A percentile compares a stretch with the other conserved stretches of the same genome.
These are phyloP conservation scores for Sphagnum magellanicum DNA, from an alignment of 228 moss, liverwort and hornwort genomes.

Conservation along the genomic window DNA sequence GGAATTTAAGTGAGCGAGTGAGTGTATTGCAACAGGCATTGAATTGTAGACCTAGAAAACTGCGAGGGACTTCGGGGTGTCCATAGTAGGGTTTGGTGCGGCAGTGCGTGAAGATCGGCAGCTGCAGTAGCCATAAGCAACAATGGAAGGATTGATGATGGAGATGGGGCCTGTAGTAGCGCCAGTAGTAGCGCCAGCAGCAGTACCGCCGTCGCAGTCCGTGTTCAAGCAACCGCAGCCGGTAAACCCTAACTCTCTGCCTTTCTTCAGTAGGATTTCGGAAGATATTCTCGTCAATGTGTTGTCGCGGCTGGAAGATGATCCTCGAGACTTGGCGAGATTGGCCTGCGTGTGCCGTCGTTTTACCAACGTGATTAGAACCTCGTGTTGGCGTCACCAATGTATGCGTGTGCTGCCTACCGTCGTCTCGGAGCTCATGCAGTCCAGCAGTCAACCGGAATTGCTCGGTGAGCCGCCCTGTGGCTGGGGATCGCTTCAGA, in stretches of 20 bases:
- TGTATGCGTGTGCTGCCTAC: constrained; percentile 59
- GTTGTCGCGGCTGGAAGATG: constrained; percentile 71
- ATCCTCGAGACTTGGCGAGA: constrained; percentile 66
- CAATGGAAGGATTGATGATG: no score
- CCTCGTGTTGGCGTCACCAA: constrained; percentile 56
- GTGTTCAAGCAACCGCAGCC: constrained; percentile 44
- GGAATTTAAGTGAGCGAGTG: no score
- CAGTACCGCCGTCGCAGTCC: constrained; percentile 3
- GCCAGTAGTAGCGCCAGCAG: no score
- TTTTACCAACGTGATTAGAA: constrained; percentile 53
- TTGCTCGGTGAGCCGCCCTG: constrained; percentile 57
- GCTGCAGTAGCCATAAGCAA: no score
- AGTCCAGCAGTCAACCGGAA: constrained; percentile 34
- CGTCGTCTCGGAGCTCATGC: constrained; percentile 53
- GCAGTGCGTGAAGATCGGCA: no score
- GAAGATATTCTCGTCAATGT: constrained; percentile 65
- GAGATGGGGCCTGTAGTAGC: no score
- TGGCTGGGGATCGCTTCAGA: constrained; percentile 72
- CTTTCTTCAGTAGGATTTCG: constrained; percentile 53
- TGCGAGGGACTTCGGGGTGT: no score
- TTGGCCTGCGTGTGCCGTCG: constrained; percentile 64
- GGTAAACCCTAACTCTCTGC: constrained; percentile 39
- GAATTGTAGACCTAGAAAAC: no score
- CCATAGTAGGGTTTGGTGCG: no score
- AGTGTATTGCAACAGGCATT: no score